Conservation (phyloP, 495 filamentous ascomycete genomes). For the Penicillium arizonense region DNA sequence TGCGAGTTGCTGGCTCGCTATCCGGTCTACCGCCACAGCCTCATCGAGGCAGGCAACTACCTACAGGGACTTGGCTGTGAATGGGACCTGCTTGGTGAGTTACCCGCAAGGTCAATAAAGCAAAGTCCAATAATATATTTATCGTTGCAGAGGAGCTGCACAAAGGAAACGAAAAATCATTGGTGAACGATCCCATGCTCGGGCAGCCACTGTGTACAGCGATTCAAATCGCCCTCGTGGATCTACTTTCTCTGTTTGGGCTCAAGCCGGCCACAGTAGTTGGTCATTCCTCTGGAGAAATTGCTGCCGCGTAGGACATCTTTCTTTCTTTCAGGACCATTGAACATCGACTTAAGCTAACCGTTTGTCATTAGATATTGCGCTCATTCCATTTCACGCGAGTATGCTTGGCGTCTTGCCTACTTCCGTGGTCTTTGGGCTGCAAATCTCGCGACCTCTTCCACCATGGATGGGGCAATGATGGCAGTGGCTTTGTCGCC, state of each 20-base stretch:
- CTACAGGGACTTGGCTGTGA: too few relatives aligned
- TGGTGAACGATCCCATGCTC: slow-evolving; percentile 1
- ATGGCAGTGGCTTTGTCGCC: too few relatives aligned
- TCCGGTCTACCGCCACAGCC: too few relatives aligned
- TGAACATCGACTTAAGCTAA: too few relatives aligned
- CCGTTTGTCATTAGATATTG: slow-evolving; percentile 25
- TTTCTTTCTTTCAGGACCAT: too few relatives aligned
- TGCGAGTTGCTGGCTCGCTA: too few relatives aligned
- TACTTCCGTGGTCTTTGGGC: background rate
- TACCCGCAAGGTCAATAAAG: too few relatives aligned
- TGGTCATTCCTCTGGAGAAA: slow-evolving; percentile 62
- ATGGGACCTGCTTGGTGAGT: too few relatives aligned
- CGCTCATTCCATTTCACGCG: background rate
- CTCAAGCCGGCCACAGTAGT: slow-evolving; percentile 30
- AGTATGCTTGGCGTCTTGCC: background rate
- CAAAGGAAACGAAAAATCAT: background rate
- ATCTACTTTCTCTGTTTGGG: slow-evolving; percentile 17
- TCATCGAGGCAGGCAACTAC: too few relatives aligned
- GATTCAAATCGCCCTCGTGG: slow-evolving; percentile 19
- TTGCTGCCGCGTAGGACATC: slow-evolving; percentile 53
- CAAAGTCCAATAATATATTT: too few relatives aligned
- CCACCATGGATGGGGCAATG: background rate
- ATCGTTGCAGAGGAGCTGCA: background rate
- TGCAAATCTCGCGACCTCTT: background rate
- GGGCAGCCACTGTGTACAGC: slow-evolving; percentile 25